phyloP scores from a whole-genome alignment of 2,329 filamentous ascomycete genomes.

The Penicillium frequentans region DNA sequence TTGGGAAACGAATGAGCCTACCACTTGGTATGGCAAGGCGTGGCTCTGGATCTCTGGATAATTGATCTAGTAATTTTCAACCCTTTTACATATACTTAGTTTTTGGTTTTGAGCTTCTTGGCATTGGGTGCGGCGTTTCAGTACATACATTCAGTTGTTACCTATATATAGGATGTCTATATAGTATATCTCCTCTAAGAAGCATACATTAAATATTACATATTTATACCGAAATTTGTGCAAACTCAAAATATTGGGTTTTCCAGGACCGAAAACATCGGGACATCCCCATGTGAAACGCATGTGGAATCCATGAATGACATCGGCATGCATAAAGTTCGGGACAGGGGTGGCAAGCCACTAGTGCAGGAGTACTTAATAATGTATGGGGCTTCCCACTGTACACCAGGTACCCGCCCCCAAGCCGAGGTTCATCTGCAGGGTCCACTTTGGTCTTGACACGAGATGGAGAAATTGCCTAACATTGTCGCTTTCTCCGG shows the following conservation, averaged over 20 bases:
- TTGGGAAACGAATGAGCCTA: constrained; percentile 35
- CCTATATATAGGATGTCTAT: neutral
- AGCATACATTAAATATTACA: neutral
- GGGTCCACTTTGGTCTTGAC: neutral
- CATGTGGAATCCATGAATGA: constrained; percentile 18
- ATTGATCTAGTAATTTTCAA: neutral
- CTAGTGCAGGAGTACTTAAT: constrained; percentile 10
- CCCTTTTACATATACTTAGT: neutral
- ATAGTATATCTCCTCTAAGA: neutral
- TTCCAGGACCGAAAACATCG: neutral
- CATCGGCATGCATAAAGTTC: neutral
- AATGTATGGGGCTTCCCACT: neutral
- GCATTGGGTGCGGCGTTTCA: constrained; percentile 12
- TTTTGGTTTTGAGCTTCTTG: neutral
- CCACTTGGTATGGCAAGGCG: constrained; percentile 30
- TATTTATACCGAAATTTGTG: neutral
- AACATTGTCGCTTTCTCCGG: constrained; percentile 18
- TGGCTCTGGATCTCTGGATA: constrained; percentile 24
- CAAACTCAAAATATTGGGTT: neutral
- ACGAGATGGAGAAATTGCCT: constrained; percentile 10
- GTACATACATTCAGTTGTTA: neutral
- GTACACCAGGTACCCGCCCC: constrained; percentile 6
- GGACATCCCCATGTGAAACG: neutral
- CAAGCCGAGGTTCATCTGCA: constrained; percentile 19
- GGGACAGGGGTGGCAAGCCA: neutral